phyloP scores from a whole-genome alignment of 2,329 filamentous ascomycete genomes.

The Trichoderma sp. region DNA sequence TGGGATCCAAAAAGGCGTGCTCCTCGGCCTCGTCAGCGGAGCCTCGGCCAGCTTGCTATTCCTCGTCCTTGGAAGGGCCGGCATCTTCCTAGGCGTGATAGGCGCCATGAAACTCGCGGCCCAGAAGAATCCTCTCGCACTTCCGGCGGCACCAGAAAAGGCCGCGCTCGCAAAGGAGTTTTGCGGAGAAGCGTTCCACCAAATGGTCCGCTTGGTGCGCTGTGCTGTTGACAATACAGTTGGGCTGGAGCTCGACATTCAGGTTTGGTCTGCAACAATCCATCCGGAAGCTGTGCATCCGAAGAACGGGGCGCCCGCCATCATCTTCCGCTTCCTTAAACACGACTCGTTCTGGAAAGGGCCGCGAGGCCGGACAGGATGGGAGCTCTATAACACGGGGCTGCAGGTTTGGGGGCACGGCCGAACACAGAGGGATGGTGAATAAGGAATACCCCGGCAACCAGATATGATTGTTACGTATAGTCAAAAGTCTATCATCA shows the following conservation, averaged over 20 bases:
- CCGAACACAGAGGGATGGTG: too few species aligned
- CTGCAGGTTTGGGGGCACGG: too few species aligned
- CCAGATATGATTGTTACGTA: too few species aligned
- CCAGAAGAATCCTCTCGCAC: not conserved
- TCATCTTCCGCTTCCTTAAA: not conserved
- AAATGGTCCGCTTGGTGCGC: not conserved
- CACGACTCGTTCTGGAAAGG: too few species aligned
- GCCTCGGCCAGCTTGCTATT: not conserved
- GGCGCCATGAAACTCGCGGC: not conserved
- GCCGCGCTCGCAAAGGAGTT: not conserved
- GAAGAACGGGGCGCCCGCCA: not conserved
- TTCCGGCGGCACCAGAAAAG: not conserved
- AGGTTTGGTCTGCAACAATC: not conserved
- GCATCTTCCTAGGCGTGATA: not conserved
- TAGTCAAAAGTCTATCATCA: too few species aligned
- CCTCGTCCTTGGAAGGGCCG: not conserved
- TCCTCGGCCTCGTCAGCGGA: not conserved
- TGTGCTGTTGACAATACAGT: not conserved
- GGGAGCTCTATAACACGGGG: too few species aligned
- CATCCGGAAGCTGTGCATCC: not conserved
- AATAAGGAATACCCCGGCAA: too few species aligned
- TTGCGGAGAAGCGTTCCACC: not conserved
- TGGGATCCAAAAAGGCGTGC: not conserved
- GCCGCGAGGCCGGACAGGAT: too few species aligned
- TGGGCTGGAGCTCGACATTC: not conserved